Evolutionary conservation across 2,329 filamentous ascomycete species (phyloP), one percentile per base, ranked within the genome.

Genomic region (Cadophora malorum): DNA sequence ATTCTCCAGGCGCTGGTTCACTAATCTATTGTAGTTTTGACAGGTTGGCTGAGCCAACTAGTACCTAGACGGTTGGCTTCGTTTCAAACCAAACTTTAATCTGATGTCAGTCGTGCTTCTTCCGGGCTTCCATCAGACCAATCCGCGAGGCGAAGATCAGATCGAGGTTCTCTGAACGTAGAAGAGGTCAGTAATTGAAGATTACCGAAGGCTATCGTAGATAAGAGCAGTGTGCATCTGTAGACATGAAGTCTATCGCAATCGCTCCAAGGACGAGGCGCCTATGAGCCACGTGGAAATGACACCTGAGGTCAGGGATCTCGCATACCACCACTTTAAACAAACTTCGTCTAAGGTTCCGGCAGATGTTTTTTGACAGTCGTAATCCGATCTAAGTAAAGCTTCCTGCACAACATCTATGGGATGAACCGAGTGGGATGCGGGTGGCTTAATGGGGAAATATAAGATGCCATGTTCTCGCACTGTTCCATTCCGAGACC

Each of bases 21-120:
- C 12, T 45, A 53, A 53, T 53, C 23, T 28, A 53, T 14, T 53
- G 23, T 25, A 28, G 2, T 14, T 28, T 3, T 28, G 1, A 53
- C 50, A 53, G 21, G 23, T 6, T 12, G 23, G 50, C 50, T 1
- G 12, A 28, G 50, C 23, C 23, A 38, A 38, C 35, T 38, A 38
- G 35, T 9, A 38, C 8, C 12, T 38, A 38, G 12, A 38, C 9
- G 12, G 35, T 38, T 38, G 35, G 35, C 28, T 53, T 53, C 50
- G 35, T 53, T 53, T 53, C 50, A 25, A 28, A 4, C 5, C 50
- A 28, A 53, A 53, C 23, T 53, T 53, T 53, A 53, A 53, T 28
- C 12, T 4, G 25, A 53, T 28, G 50, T 16, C 50, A 53, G 14
- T 28, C 25, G 23, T 25, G 23, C 9, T 16, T 16, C 25, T 21